A percentile compares a stretch with the other conserved stretches of the same genome.
Conservation (phyloP, 768 basidiomycete species). For the Suillus alpinus region DNA sequence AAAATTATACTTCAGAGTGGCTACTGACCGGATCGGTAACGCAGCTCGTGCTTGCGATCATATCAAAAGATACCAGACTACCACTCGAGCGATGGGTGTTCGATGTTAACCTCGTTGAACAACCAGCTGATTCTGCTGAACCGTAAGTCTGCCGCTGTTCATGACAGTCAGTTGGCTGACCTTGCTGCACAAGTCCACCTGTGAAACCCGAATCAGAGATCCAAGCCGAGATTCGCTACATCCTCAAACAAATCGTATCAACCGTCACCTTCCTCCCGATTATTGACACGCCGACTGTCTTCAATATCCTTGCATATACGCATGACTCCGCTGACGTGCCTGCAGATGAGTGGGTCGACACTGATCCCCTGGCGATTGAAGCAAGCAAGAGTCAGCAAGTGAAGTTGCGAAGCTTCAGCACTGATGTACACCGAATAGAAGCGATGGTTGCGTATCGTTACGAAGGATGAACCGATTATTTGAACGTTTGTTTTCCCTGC, state of each 20-base stretch:
- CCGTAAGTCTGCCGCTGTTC: conserved; percentile 39
- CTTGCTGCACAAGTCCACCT: conserved; percentile 35
- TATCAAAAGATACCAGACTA: conserved; percentile 88
- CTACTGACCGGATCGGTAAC: conserved; percentile 89
- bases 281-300: conserved; percentile 91
- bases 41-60: conserved; percentile 92
- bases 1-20: conserved; percentile 64
- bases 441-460: conserved; percentile 98
- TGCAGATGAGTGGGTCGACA: conserved; percentile 93
- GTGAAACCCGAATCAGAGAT: conserved; percentile 85
- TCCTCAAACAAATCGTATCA: conserved; percentile 96
- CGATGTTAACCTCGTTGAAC: conserved; percentile 83
- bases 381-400: conserved; percentile 91
- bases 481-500: not conserved
- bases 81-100: conserved; percentile 98
- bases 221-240: conserved; percentile 95
- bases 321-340: conserved; percentile 90
- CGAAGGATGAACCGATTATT: conserved; percentile 52
- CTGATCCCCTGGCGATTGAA: conserved; percentile 89
- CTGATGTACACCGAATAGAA: conserved; percentile 96
- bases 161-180: conserved; percentile 3
- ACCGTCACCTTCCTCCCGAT: conserved; percentile 96
- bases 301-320: conserved; percentile 97
- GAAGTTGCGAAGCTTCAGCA: conserved; percentile 94
- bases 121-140: conserved; percentile 46